These are phyloP conservation scores for Daldinia sp. DNA, from an alignment of 2,329 filamentous ascomycete species.

Conservation along the genomic window DNA sequence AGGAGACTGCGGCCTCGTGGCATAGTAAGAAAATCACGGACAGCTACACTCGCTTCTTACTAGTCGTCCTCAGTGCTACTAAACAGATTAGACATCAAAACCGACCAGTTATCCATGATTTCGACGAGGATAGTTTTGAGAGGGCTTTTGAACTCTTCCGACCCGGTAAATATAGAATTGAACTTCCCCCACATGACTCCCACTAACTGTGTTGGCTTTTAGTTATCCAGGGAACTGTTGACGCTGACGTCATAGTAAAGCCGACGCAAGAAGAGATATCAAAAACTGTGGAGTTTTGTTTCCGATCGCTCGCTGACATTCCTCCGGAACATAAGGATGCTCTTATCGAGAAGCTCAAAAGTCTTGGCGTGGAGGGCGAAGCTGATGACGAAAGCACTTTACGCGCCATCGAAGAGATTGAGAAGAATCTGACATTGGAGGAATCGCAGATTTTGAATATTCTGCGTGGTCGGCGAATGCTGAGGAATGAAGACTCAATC, in stretches of 20 bases:
- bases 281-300: conserved; percentile 36
- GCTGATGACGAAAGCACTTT: conserved; percentile 8
- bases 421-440: conserved; percentile 25
- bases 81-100: conserved; percentile 58
- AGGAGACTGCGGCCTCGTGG: conserved; percentile 56
- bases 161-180: conserved; percentile 51
- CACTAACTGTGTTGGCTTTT: conserved; percentile 10
- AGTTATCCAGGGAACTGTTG: conserved; percentile 56
- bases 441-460: conserved; percentile 29
- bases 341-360: conserved; percentile 31
- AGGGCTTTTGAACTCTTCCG: conserved; percentile 57
- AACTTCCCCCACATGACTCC: background rate
- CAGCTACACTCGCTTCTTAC: conserved; percentile 61
- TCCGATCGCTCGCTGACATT: conserved; percentile 26
- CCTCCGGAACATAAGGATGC: conserved; percentile 27
- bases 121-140: conserved; percentile 58
- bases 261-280: conserved; percentile 31
- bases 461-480: conserved; percentile 29
- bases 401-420: conserved; percentile 12
- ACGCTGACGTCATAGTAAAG: conserved; percentile 17
- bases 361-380: conserved; percentile 14
- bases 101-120: conserved; percentile 56
- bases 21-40: conserved; percentile 60
- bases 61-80: conserved; percentile 53
- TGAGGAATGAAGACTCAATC: conserved; percentile 29